Percentiles rank a stretch among this genome's conserved stretches.
These are phyloP conservation scores for Hanseniaspora lachancei DNA, from an alignment of 805 yeast species.

Conservation along the genomic window DNA sequence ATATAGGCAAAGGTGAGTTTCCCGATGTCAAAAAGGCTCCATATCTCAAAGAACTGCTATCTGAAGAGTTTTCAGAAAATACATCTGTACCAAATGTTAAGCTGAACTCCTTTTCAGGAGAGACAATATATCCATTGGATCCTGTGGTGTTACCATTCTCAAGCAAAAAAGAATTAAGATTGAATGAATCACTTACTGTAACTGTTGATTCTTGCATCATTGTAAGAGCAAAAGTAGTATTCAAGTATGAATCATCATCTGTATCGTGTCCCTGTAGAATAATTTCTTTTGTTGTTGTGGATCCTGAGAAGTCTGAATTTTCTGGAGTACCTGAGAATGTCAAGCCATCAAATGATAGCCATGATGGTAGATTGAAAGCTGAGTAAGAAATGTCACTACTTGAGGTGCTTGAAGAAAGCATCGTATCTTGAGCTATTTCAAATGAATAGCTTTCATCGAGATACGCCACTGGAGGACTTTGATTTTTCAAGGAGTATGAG, in stretches of 20 bases:
- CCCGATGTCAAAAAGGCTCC: conserved; percentile 64
- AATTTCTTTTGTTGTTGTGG: conserved; percentile 33
- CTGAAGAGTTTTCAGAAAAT: conserved; percentile 28
- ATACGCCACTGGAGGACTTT: conserved; percentile 79
- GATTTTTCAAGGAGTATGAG: conserved; percentile 40
- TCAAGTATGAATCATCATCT: conserved; percentile 33
- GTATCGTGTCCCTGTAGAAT: conserved; percentile 52
- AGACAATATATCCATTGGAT: conserved; percentile 53
- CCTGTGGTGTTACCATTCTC: conserved; percentile 68
- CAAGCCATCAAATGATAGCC: conserved; percentile 67
- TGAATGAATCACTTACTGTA: conserved; percentile 31
- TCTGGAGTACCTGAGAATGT: conserved; percentile 59
- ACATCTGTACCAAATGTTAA: conserved; percentile 46
- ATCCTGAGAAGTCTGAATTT: conserved; percentile 17
- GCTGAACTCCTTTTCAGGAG: conserved; percentile 54
- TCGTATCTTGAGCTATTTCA: conserved; percentile 60
- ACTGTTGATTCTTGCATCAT: conserved; percentile 35
- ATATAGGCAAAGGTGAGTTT: conserved; percentile 79
- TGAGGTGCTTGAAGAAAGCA: conserved; percentile 27
- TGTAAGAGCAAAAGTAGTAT: conserved; percentile 43
- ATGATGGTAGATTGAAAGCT: conserved; percentile 50
- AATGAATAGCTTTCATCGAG: conserved; percentile 48
- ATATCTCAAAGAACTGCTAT: conserved; percentile 27
- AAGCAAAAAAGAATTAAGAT: conserved; percentile 38
- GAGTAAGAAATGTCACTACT: conserved; percentile 36